Percentiles rank a stretch among this genome's conserved stretches.
phyloP scores from a whole-genome alignment of 2,329 filamentous ascomycete species.

The Alternaria dauci region DNA sequence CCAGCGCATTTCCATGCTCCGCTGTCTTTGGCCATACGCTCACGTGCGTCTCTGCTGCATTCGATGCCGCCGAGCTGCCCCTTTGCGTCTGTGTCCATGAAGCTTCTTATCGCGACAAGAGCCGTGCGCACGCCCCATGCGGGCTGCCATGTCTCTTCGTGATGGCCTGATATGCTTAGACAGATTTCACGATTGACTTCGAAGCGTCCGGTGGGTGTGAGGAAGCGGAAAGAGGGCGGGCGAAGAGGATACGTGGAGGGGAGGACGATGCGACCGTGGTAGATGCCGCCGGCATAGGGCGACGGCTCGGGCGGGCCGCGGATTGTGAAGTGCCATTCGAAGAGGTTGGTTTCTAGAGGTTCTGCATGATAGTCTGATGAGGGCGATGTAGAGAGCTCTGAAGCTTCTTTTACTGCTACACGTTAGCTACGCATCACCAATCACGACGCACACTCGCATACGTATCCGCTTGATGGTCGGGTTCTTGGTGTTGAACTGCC shows the following conservation, averaged over 20 bases:
- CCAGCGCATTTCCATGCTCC: constrained; percentile 71
- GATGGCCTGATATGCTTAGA: constrained; percentile 89
- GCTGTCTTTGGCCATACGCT: constrained; percentile 73
- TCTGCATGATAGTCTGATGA: constrained; percentile 86
- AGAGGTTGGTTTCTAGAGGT: constrained; percentile 87
- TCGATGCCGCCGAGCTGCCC: constrained; percentile 93
- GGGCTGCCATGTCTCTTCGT: constrained; percentile 98
- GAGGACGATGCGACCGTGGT: constrained; percentile 93
- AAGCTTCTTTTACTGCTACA: constrained; percentile 80
- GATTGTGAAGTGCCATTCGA: constrained; percentile 99
- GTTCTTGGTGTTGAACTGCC: constrained; percentile 74
- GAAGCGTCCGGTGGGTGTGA: constrained; percentile 90
- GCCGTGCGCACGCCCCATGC: constrained; percentile 97
- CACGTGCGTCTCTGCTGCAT: constrained; percentile 69
- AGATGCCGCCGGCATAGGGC: constrained; percentile 81
- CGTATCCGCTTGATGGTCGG: constrained; percentile 86
- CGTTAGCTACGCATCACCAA: constrained; percentile 26
- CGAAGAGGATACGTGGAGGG: constrained; percentile 90
- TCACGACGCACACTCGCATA: constrained; percentile 53
- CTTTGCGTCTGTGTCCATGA: constrained; percentile 89
- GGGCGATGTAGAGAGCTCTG: constrained; percentile 80
- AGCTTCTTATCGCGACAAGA: constrained; percentile 77
- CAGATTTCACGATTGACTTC: constrained; percentile 98
- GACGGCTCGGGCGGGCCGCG: constrained; percentile 82
- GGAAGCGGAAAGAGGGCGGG: constrained; percentile 94